Evolutionary conservation across 2,329 filamentous ascomycete species (phyloP).

Genomic region (Epichloe elymi): DNA sequence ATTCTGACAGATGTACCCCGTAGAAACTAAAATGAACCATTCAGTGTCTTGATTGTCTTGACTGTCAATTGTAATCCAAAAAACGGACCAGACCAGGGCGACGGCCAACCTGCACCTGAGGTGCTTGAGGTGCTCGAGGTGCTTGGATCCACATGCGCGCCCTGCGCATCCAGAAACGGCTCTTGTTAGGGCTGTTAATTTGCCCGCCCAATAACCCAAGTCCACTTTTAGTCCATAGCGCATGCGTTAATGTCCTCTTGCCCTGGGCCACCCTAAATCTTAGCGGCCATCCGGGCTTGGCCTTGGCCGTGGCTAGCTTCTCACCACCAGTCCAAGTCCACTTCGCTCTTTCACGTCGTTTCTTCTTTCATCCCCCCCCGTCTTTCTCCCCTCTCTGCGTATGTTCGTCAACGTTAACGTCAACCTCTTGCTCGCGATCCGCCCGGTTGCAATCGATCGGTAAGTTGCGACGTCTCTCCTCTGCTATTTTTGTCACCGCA

Average conservation of each 20-base stretch:
- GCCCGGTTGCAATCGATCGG: conserved; percentile 1
- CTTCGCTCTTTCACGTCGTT: not conserved
- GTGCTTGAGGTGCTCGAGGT: not conserved
- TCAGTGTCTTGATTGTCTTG: too few relatives aligned
- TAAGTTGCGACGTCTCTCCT: not conserved
- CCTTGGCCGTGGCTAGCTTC: not conserved
- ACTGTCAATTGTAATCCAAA: too few relatives aligned
- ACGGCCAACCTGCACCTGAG: too few relatives aligned
- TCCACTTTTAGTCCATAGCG: too few relatives aligned
- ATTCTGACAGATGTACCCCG: too few relatives aligned
- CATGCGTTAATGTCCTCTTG: too few relatives aligned
- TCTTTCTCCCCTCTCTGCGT: not conserved
- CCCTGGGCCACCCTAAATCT: too few relatives aligned
- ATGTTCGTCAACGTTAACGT: not conserved
- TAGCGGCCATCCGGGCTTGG: too few relatives aligned
- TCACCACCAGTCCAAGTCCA: not conserved
- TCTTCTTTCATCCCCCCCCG: not conserved
- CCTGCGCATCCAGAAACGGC: not conserved
- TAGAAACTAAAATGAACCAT: too few relatives aligned
- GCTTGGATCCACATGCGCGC: not conserved
- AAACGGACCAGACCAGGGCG: not conserved
- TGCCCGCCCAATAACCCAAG: too few relatives aligned
- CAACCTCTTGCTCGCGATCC: conserved; percentile 1
- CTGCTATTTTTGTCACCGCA: not conserved
- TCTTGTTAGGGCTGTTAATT: too few relatives aligned